These are phyloP conservation scores for Macaranga tanarius DNA, from an alignment of 441 rosid species.

Conservation along the genomic window DNA sequence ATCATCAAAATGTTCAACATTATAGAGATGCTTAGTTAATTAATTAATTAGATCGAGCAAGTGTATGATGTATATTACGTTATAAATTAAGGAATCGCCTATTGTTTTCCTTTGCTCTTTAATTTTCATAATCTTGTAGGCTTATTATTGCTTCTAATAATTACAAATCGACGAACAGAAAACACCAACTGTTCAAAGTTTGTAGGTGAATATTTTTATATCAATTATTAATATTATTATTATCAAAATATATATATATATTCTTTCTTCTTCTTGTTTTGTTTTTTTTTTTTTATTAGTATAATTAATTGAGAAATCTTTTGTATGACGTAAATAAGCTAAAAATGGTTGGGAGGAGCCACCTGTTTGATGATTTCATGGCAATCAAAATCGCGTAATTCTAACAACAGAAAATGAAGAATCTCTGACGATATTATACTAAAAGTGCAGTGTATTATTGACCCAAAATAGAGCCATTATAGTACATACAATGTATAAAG, in stretches of 20 bases:
- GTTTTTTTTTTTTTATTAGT: neutral
- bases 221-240: neutral
- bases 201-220: constrained; percentile 13
- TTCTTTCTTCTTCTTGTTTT: neutral
- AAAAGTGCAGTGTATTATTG: constrained; percentile 5
- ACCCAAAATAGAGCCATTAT: neutral
- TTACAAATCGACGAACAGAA: constrained; percentile 18
- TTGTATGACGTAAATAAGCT: constrained; percentile 8
- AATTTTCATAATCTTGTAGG: neutral
- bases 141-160: constrained; percentile 21
- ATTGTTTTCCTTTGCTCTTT: neutral
- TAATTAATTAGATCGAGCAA: neutral
- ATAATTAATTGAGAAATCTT: constrained; percentile 4
- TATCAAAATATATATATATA: too few species aligned
- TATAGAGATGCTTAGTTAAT: constrained; percentile 33
- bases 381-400: constrained; percentile 26
- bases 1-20: constrained; percentile 27
- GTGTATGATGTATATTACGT: constrained; percentile 15
- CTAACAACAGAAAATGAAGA: constrained; percentile 22
- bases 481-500: neutral
- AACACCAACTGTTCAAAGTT: constrained; percentile 14
- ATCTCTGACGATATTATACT: constrained; percentile 18
- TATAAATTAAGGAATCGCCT: neutral
- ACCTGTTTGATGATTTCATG: constrained; percentile 22
- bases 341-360: constrained; percentile 19